Conservation (phyloP, 148 eudicot genomes). For the Silene uniflora region DNA sequence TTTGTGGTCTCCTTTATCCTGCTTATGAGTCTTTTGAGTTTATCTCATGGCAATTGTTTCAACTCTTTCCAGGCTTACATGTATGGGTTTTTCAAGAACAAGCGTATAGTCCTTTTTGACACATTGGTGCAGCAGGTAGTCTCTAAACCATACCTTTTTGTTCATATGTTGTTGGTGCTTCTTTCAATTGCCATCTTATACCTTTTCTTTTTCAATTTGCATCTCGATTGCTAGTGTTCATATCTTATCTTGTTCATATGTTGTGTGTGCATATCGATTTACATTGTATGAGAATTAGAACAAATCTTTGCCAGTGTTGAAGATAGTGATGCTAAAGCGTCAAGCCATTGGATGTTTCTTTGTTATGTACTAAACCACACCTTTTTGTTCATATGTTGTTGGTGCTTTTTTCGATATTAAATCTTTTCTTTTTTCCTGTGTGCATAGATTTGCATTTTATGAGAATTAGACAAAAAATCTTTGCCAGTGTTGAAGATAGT, state of each 20-base stretch:
- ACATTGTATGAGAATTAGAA: background rate
- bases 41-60: background rate
- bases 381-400: too few species aligned
- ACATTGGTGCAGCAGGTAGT: conserved; percentile 94
- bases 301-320: background rate
- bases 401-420: too few species aligned
- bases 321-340: background rate
- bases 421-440: background rate
- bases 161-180: background rate
- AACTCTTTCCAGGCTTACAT: conserved; percentile 83
- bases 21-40: background rate
- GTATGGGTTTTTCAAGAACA: conserved; percentile 99
- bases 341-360: background rate
- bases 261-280: background rate
- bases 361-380: background rate
- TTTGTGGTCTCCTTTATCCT: background rate
- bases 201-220: background rate
- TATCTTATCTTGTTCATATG: background rate
- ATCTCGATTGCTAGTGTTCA: too few species aligned
- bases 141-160: background rate
- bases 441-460: background rate
- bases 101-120: conserved; percentile 92
- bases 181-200: background rate
- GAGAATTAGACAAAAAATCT: background rate
- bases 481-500: background rate